Conservation (phyloP, 768 basidiomycete species). For the Clitopilus passeckerianus region DNA sequence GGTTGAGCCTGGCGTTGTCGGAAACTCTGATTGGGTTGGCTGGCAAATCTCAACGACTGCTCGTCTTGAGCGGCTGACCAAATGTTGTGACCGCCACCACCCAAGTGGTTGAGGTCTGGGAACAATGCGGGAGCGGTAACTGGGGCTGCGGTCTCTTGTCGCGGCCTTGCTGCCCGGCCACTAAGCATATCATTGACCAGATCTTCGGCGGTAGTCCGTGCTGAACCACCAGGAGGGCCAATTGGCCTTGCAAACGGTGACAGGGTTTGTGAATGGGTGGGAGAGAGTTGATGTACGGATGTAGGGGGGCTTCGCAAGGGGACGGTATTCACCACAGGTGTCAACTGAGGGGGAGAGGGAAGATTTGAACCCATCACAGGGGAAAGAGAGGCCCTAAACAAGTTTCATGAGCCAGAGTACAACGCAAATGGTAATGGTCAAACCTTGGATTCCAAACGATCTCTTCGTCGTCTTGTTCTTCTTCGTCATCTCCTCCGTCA, state of each 20-base stretch:
- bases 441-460: slow-evolving; percentile 75
- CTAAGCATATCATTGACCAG: slow-evolving; percentile 53
- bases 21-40: slow-evolving; percentile 25
- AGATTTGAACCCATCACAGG: slow-evolving; percentile 18
- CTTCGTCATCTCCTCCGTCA: slow-evolving; percentile 32
- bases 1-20: slow-evolving; percentile 22
- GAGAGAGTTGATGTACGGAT: slow-evolving; percentile 24
- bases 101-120: slow-evolving; percentile 37
- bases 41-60: slow-evolving; percentile 28
- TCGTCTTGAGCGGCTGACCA: slow-evolving; percentile 63
- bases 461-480: slow-evolving; percentile 63
- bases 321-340: slow-evolving; percentile 29
- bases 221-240: slow-evolving; percentile 18
- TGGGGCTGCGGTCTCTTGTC: slow-evolving; percentile 25
- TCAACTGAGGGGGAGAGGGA: slow-evolving; percentile 27
- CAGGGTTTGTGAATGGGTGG: slow-evolving; percentile 17
- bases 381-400: slow-evolving; percentile 19
- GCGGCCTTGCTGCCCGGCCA: slow-evolving; percentile 17
- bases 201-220: slow-evolving; percentile 61
- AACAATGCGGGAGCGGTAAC: slow-evolving; percentile 45
- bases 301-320: slow-evolving; percentile 24
- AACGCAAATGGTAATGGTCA: slow-evolving; percentile 3
- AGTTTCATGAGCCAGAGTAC: slow-evolving; percentile 6
- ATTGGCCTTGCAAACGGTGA: slow-evolving; percentile 11
- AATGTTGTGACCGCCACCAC: slow-evolving; percentile 47